Base-by-base conservation (phyloP, 2,329 filamentous ascomycete genomes). In the Huntiella omanensis region DNA sequence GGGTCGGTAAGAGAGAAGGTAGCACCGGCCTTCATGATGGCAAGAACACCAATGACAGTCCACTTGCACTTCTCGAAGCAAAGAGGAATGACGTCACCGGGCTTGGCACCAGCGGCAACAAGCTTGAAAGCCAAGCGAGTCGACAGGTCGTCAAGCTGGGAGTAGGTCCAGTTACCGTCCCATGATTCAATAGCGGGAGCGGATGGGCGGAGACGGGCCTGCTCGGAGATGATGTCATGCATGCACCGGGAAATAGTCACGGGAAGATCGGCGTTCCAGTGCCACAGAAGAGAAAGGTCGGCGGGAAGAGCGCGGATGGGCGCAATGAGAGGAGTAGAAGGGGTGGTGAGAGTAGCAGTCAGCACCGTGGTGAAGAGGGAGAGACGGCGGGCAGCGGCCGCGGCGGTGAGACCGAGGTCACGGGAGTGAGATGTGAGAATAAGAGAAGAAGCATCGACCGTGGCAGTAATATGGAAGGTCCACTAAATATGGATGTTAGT, bases 11-110 rank as follows among this genome's bases (percentile, higher is more conserved):
- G 58, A 2, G 63, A 64, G 51, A 69, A 69, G 5, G 64, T 61
- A 2, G 59, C 65, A 5, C 67, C 67, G n/a, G 66, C 55, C 52
- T 69, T 69, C 62, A 69, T 66, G 45, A 69, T 59, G 5, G 59
- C 65, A 6, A 70, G 54, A 3, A 69, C 61, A 0, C 63, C 62
- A 16, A 69, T 58, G 5, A 62, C 56, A 4, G 66, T 63, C 65
- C 64, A 68, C 51, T 57, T 57, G 28, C 65, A 68, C 53, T 69
- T 69, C 52, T 69, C 64, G 49, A 70, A 69, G 52, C 65, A 68
- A n/a, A 70, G 57, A 2, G 67, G 66, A n/a, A 71, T 62, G 7
- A 60, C 60, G 35, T 57, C 59, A n/a, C 65, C 66, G 8, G 58
- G 46, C 2, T 48, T 52, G 34, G 64, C 57, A 12, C 65, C 65